Percentiles rank a stretch among this genome's conserved stretches.
These are phyloP conservation scores for Auriscalpium vulgare DNA, from an alignment of 768 basidiomycete genomes.

Conservation along the genomic window DNA sequence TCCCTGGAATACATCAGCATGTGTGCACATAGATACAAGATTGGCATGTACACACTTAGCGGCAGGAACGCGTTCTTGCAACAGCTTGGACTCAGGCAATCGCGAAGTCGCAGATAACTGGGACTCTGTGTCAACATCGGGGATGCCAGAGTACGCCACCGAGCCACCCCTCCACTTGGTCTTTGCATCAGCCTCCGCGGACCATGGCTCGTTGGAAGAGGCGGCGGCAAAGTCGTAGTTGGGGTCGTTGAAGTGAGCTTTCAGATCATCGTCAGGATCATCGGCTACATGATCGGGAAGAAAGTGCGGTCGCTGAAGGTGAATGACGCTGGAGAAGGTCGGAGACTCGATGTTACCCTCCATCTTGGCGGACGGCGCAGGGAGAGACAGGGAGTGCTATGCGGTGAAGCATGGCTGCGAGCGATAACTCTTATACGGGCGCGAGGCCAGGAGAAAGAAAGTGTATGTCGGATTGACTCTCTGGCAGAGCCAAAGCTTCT, in stretches of 20 bases:
- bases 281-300: conserved; percentile 75
- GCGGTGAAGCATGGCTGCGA: no score
- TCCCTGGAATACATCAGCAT: conserved; percentile 39
- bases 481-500: no score
- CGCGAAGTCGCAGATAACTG: conserved; percentile 28
- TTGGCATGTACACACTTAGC: no score
- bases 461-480: no score
- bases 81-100: conserved; percentile 20
- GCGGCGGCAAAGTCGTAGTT: conserved; percentile 53
- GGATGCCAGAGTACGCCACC: conserved; percentile 39
- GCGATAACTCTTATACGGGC: no score
- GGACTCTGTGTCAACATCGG: conserved; percentile 44
- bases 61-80: no score
- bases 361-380: no score
- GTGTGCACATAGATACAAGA: no score
- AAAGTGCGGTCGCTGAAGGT: conserved; percentile 33
- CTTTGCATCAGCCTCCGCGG: conserved; percentile 31
- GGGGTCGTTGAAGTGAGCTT: conserved; percentile 77
- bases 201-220: conserved; percentile 26
- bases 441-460: no score
- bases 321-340: conserved; percentile 26
- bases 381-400: no score
- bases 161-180: conserved; percentile 35
- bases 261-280: conserved; percentile 52
- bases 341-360: no score